Base-by-base conservation (phyloP, 345 rosid genomes). In the Corchorus olitorius region DNA sequence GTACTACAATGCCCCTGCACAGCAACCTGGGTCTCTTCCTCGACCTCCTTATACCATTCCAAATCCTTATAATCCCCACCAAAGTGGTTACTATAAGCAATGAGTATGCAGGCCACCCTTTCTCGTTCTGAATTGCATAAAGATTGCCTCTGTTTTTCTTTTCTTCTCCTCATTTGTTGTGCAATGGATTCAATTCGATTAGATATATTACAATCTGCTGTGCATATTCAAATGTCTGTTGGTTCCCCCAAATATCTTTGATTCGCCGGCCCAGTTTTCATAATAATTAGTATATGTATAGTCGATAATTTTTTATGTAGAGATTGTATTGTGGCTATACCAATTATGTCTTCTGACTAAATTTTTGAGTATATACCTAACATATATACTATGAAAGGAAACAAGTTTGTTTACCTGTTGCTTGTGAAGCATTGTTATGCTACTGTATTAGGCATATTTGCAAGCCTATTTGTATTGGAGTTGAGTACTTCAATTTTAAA, bases 1-100 rank as follows among this genome's bases (percentile, higher is more conserved):
- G 10, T 96, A 93, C 83, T 89, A 92, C 84, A 91, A 88, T 80
- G 86, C 88, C 48, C 95, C 86, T 13, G 87, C 81, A 20, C 97
- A 91, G 80, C 98, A 92, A 77, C 88, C 89, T 48, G 89, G 86
- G 53, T 83, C 90, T 34, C 46, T 61, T 78, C 93, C 98, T 17
- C 89, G 91, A 67, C 97, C 98, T 78, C 93, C 99, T n/a, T 95
- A 96, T 80, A 82, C 92, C 0, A 76, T 80, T 70, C 95, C 87
- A 75, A 81, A 73, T 60, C 99, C 97, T 1, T 93, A 93, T 71
- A 91, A 87, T 1, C 94, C 89, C 63, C 87, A 86, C 78, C 97
- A 92, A 88, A 77, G 94, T 14, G 92, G 97, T 66, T 93, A 93
- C 80, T 91, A 92, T 82, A 91, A 88, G 88, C 94, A 88, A 75